These are phyloP conservation scores for Aspergillus eucalypticola DNA, from an alignment of 2,329 filamentous ascomycete genomes.

Conservation along the genomic window DNA sequence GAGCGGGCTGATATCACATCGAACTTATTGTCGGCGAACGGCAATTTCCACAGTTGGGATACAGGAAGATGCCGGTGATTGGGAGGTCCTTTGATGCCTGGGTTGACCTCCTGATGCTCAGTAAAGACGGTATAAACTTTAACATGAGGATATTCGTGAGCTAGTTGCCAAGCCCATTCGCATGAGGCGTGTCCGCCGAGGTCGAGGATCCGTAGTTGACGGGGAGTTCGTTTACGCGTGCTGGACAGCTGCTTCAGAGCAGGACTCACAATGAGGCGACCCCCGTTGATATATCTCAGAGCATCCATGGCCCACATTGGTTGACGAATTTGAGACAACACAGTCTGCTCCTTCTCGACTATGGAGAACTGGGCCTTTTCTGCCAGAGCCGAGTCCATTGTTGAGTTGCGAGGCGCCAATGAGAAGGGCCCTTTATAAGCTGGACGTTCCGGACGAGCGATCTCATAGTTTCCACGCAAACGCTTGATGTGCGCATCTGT, in stretches of 20 bases:
- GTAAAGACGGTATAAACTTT: conserved; percentile 87
- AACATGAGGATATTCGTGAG: conserved; percentile 78
- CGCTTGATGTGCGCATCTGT: conserved; percentile 73
- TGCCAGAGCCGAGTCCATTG: conserved; percentile 61
- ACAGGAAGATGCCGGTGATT: conserved; percentile 87
- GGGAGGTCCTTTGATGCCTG: conserved; percentile 74
- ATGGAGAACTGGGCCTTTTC: conserved; percentile 42
- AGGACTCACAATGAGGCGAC: conserved; percentile 59
- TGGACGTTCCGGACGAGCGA: conserved; percentile 69
- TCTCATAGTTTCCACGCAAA: conserved; percentile 80
- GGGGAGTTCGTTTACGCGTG: conserved; percentile 25
- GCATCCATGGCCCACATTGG: conserved; percentile 65
- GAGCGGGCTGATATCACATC: conserved; percentile 89
- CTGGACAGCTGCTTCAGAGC: conserved; percentile 43
- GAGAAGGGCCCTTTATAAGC: conserved; percentile 69
- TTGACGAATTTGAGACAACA: conserved; percentile 67
- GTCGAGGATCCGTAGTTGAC: conserved; percentile 72
- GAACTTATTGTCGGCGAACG: conserved; percentile 83
- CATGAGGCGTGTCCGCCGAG: conserved; percentile 81
- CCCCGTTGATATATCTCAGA: conserved; percentile 60
- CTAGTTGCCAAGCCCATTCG: conserved; percentile 95
- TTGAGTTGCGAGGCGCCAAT: conserved; percentile 70
- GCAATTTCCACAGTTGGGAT: conserved; percentile 73
- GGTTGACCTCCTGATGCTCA: conserved; percentile 70
- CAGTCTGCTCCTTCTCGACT: conserved; percentile 76